Evolutionary conservation across 139 green algal genomes (phyloP).

Genomic region (Picochlorum sp.): DNA sequence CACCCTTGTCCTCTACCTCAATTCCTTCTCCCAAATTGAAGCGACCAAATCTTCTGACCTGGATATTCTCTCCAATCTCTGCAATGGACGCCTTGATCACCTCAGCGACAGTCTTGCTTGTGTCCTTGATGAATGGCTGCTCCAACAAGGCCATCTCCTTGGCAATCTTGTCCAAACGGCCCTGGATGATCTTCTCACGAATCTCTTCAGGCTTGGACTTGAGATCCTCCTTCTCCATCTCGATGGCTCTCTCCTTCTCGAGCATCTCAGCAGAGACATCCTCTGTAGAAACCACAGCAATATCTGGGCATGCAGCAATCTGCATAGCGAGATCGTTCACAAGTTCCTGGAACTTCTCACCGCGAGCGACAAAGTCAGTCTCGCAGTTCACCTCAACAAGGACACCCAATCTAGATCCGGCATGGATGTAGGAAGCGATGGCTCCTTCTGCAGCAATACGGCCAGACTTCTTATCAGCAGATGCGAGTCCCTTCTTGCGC

Average conservation of each 20-base stretch:
- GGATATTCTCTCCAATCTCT: slow-evolving; percentile 87
- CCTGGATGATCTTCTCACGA: slow-evolving; percentile 92
- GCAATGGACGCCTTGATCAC: slow-evolving; percentile 86
- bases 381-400: slow-evolving; percentile 93
- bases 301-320: slow-evolving; percentile 47
- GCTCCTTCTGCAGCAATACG: slow-evolving; percentile 73
- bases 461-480: slow-evolving; percentile 93
- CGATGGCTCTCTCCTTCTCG: slow-evolving; percentile 77
- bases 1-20: slow-evolving; percentile 60
- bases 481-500: slow-evolving; percentile 87
- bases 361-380: slow-evolving; percentile 94
- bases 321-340: slow-evolving; percentile 74
- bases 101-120: slow-evolving; percentile 80
- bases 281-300: slow-evolving; percentile 53
- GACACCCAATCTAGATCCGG: slow-evolving; percentile 67
- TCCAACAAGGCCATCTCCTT: slow-evolving; percentile 77
- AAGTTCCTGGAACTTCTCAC: slow-evolving; percentile 84
- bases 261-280: slow-evolving; percentile 74
- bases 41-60: slow-evolving; percentile 71
- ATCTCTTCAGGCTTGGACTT: slow-evolving; percentile 90
- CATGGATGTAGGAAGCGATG: slow-evolving; percentile 88
- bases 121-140: slow-evolving; percentile 91
- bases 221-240: slow-evolving; percentile 95
- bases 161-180: slow-evolving; percentile 84
- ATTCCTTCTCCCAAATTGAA: slow-evolving; percentile 84